A percentile compares a stretch with the other conserved stretches of the same genome.
Conservation (phyloP, 2,329 filamentous ascomycete genomes). For the Ophiostoma quercus region DNA sequence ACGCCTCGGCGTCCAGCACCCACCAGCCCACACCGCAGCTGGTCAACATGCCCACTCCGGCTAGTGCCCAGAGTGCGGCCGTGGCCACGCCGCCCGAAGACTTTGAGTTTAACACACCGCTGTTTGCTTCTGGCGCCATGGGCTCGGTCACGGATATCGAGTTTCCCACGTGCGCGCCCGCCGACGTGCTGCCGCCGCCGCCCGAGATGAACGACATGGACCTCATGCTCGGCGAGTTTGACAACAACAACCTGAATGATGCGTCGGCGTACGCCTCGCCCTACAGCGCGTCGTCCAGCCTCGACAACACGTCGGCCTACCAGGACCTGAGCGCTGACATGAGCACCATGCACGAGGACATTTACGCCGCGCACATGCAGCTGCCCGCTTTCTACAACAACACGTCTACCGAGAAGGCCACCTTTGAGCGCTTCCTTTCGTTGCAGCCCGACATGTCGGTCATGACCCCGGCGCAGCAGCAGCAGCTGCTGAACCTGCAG, state of each 20-base stretch:
- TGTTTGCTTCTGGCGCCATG: conserved; percentile 5
- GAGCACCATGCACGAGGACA: conserved; percentile 58
- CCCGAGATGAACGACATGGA: conserved; percentile 42
- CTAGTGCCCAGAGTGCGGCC: conserved; percentile 50
- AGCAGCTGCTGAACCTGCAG: conserved; percentile 23
- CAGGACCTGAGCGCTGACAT: conserved; percentile 57
- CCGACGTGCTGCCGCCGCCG: conserved; percentile 29
- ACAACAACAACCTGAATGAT: conserved; percentile 40
- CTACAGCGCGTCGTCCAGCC: conserved; percentile 36
- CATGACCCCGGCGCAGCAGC: conserved; percentile 25
- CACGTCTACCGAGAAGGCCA: conserved; percentile 36
- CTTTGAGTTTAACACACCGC: conserved; percentile 25
- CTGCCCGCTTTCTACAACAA: conserved; percentile 44
- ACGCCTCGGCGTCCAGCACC: conserved; percentile 39
- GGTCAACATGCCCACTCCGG: conserved; percentile 58
- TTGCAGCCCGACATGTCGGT: conserved; percentile 37
- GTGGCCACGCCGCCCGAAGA: conserved; percentile 56
- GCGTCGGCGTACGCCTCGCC: conserved; percentile 48
- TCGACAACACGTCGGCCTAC: conserved; percentile 52
- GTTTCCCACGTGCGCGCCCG: conserved; percentile 37
- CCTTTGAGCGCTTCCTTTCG: conserved; percentile 34
- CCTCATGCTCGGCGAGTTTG: conserved; percentile 17
- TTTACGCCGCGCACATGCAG: conserved; percentile 50
- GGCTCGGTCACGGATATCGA: conserved; percentile 36
- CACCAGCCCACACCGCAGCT: conserved; percentile 54